Evolutionary conservation across 2,329 filamentous ascomycete species (phyloP), one percentile per base, ranked within the genome.

Genomic region (Talaromyces sp.): DNA sequence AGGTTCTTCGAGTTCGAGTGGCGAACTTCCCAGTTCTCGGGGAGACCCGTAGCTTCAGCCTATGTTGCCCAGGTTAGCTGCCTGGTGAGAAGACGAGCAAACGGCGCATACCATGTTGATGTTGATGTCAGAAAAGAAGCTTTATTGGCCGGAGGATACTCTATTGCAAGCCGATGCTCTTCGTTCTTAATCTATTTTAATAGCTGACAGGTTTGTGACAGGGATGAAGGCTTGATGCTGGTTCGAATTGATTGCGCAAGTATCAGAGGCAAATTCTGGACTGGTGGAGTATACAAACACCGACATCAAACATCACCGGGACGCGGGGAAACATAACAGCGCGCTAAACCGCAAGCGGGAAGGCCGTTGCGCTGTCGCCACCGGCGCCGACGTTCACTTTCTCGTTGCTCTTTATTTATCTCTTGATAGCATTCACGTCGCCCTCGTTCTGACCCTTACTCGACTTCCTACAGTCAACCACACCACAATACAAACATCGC

Each of bases 1-100:
- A 98, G 89, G 80, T 96, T 96, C 82, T 97, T 98, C 78, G 92
- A 96, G 82, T 97, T 96, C 77, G 92, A 96, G 81, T 96, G 92
- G 76, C 95, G 92, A 73, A 99, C 92, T 81, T 98, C 95, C 93
- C 93, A 97, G 76, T 88, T 87, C 56, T 86, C 77, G 65, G 93
- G 93, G 65, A 97, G 86, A 75, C 93, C 93, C 68, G 89, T 59
- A 13, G 22, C 88, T 61, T 92, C 89, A 72, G 84, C 79, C 86
- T 89, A 68, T 30, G 9, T 42, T 27, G 32, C 51, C 53, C 54
- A 19, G 39, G 59, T 64, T 22, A 64, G 64, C n/a, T 58, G 57
- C 9, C 33, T 22, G 27, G 10, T 52, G 27, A 53, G 28, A 13
- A 53, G 49, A 28, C 17, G 39, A 36, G 44, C 54, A 56, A 11